phyloP scores from a whole-genome alignment of 768 basidiomycete species.

The Saitozyma podzolica region DNA sequence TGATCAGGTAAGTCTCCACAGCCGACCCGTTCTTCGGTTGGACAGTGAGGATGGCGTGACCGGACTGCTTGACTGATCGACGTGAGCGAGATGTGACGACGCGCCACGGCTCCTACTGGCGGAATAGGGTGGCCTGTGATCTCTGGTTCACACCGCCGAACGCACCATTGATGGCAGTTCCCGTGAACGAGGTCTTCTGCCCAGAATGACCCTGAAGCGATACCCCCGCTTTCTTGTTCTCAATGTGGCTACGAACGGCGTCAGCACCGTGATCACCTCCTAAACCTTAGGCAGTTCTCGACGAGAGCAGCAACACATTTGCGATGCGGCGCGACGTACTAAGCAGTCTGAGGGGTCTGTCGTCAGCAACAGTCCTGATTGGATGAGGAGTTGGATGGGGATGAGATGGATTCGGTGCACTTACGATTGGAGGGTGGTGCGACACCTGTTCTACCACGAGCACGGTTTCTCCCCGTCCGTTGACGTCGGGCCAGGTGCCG shows the following conservation, averaged over 20 bases:
- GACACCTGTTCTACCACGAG: conserved; percentile 94
- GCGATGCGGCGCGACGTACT: conserved; percentile 29
- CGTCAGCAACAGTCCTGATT: conserved; percentile 11
- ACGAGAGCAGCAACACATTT: too few species aligned
- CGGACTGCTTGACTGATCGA: conserved; percentile 81
- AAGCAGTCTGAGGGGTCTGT: conserved; percentile 42
- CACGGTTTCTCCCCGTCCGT: conserved; percentile 73
- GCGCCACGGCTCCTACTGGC: not conserved
- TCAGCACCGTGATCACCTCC: not conserved
- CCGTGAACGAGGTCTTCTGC: conserved; percentile 91
- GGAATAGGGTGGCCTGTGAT: too few species aligned
- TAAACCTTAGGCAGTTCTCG: not conserved
- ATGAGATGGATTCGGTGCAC: conserved; percentile 4
- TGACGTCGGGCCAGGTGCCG: conserved; percentile 76
- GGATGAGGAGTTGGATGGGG: not conserved
- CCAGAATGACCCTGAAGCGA: conserved; percentile 82
- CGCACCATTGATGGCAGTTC: conserved; percentile 57
- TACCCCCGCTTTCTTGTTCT: conserved; percentile 75
- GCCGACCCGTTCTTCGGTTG: conserved; percentile 59
- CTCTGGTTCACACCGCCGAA: not conserved
- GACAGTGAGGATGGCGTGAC: conserved; percentile 82
- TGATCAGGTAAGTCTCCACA: conserved; percentile 78
- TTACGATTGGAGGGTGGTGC: conserved; percentile 66
- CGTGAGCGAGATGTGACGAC: not conserved
- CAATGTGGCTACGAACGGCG: conserved; percentile 65